Evolutionary conservation across 2,329 filamentous ascomycete genomes (phyloP), one percentile per base, ranked within the genome.

Genomic region (Plenodomus lindquistii): DNA sequence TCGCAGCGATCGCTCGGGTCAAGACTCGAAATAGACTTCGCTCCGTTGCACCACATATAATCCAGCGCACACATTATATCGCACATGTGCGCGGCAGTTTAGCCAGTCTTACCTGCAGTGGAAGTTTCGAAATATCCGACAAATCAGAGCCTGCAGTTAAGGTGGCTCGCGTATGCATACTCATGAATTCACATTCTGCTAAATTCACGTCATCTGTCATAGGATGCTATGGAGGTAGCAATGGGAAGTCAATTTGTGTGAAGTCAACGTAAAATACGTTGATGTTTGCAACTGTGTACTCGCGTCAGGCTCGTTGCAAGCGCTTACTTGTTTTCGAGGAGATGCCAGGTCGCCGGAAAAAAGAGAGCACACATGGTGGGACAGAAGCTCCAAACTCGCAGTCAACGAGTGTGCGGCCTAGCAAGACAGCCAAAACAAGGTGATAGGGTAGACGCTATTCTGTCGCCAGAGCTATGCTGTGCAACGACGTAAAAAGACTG

Each of bases 71-170:
- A 13, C 11, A 24, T 42, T 22, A 40, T 37, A 24, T 37, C 45
- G 44, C 42, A 35, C 37, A 40, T 19, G 18, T 43, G 41, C 18
- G 46, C 42, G 40, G 36, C 20, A 50, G 42, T 56, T 46, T 46
- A 44, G 22, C 42, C 40, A 34, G 51, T 55, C 55, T 55, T 37
- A 58, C 60, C 24, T 53, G 54, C 57, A 57, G 42, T 22, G 51
- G 51, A 47, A 24, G 56, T 62, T 67, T 65, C 46, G 56, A 66
- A 67, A 67, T 62, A 61, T 58, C 55, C 60, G 50, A 37, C 63
- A 29, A 65, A 65, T 66, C 18, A 54, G 8, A 49, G 15, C 15
- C 10, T 44, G 21, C 37, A 44, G 41, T 46, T 47, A 44, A 45
- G 41, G 18, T 42, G 55, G 20, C 48, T 60, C 55, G 55, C 50